phyloP scores from a whole-genome alignment of 768 basidiomycete genomes.

The Leccinum uliginosum region DNA sequence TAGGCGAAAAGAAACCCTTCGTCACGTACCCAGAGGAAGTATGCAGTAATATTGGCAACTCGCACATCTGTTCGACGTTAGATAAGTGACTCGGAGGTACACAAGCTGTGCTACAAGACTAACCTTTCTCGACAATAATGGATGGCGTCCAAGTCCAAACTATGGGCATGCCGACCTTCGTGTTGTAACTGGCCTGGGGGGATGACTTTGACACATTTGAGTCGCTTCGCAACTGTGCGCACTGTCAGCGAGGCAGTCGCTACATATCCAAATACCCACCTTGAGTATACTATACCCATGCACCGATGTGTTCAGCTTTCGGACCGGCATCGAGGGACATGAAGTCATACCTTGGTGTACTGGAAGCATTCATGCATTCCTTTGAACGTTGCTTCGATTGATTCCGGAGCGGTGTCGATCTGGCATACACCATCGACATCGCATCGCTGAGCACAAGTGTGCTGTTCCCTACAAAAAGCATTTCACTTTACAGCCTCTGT shows the following conservation, averaged over 20 bases:
- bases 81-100: not conserved
- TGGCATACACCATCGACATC: constrained; percentile 49
- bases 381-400: constrained; percentile 56
- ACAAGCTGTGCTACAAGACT: constrained; percentile 1
- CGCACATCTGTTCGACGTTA: constrained; percentile 37
- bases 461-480: constrained; percentile 36
- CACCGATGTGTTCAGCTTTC: not conserved
- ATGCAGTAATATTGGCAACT: constrained; percentile 58
- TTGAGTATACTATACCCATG: constrained; percentile 45
- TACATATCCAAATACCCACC: constrained; percentile 25
- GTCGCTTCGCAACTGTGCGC: constrained; percentile 43
- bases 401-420: constrained; percentile 52
- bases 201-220: constrained; percentile 46
- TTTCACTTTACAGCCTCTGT: constrained; percentile 6
- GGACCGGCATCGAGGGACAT: not conserved
- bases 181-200: constrained; percentile 40
- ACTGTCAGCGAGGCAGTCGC: not conserved
- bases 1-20: not conserved
- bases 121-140: constrained; percentile 53
- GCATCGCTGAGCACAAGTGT: constrained; percentile 44
- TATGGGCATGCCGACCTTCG: constrained; percentile 47
- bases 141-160: constrained; percentile 36
- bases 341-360: constrained; percentile 50
- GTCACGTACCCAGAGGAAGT: constrained; percentile 42
- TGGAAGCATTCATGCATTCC: constrained; percentile 58